These are phyloP conservation scores for Syzygium grande DNA, from an alignment of 345 rosid genomes.

Conservation along the genomic window DNA sequence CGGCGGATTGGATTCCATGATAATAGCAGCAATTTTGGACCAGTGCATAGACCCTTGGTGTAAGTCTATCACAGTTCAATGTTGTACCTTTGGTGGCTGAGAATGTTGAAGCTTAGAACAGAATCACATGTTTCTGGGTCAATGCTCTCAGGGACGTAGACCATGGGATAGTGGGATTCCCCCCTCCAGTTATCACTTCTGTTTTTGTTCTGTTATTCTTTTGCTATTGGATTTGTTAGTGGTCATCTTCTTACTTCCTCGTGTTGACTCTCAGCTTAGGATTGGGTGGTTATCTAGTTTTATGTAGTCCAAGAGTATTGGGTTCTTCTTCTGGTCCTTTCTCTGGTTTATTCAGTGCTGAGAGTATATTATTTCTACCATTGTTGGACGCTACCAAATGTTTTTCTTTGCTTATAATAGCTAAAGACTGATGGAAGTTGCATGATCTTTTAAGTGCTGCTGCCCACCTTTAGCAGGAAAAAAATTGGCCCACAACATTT, in stretches of 20 bases:
- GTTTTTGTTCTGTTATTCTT: background rate
- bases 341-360: background rate
- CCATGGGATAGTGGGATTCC: background rate
- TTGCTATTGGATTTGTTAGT: background rate
- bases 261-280: background rate
- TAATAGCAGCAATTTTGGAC: slow-evolving; percentile 78
- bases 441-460: background rate
- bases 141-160: background rate
- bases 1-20: slow-evolving; percentile 96
- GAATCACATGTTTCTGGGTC: background rate
- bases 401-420: background rate
- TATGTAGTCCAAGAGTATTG: background rate
- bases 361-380: background rate
- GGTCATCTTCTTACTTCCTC: background rate
- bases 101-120: background rate
- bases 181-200: background rate
- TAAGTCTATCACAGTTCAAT: slow-evolving; percentile 14
- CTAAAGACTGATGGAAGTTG: background rate
- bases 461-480: background rate
- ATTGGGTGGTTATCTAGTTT: background rate
- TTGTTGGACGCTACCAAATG: background rate
- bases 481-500: background rate
- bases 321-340: background rate
- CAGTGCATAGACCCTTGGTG: slow-evolving; percentile 68
- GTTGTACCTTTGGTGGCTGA: background rate